phyloP scores from a whole-genome alignment of 352 stramenopile species.

The Globisporangium orthogonon region DNA sequence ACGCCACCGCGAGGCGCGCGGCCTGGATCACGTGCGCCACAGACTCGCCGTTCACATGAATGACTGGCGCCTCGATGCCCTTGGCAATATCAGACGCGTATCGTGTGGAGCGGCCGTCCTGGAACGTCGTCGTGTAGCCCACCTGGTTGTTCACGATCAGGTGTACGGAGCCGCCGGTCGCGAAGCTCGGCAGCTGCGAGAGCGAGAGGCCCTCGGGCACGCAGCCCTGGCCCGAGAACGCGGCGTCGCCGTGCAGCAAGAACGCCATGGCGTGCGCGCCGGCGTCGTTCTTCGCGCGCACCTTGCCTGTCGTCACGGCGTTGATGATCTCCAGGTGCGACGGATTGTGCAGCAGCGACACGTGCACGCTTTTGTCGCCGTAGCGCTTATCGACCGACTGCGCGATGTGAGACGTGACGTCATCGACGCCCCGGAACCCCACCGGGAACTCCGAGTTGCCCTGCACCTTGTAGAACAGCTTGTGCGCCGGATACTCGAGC shows the following conservation, averaged over 20 bases:
- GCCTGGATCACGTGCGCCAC: slow-evolving; percentile 72
- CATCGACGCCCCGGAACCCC: slow-evolving; percentile 55
- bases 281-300: slow-evolving; percentile 72
- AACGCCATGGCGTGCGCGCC: slow-evolving; percentile 67
- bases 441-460: slow-evolving; percentile 69
- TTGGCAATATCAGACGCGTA: slow-evolving; percentile 86
- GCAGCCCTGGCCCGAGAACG: slow-evolving; percentile 83
- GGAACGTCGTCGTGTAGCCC: slow-evolving; percentile 85
- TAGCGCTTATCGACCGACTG: slow-evolving; percentile 67
- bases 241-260: slow-evolving; percentile 82
- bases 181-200: slow-evolving; percentile 73
- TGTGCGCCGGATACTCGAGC: slow-evolving; percentile 75
- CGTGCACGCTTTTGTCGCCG: slow-evolving; percentile 44
- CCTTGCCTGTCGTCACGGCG: slow-evolving; percentile 75
- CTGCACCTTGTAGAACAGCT: slow-evolving; percentile 81
- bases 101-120: slow-evolving; percentile 68
- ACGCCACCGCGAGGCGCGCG: slow-evolving; percentile 64
- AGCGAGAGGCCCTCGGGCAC: slow-evolving; percentile 73
- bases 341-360: slow-evolving; percentile 85
- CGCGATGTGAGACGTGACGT: slow-evolving; percentile 86
- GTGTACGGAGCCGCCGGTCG: slow-evolving; percentile 72
- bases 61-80: slow-evolving; percentile 65
- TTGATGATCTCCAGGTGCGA: slow-evolving; percentile 89
- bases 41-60: slow-evolving; percentile 89
- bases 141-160: slow-evolving; percentile 90